Conservation (phyloP, 148 eudicot genomes). For the Vaccinium myrtillus region DNA sequence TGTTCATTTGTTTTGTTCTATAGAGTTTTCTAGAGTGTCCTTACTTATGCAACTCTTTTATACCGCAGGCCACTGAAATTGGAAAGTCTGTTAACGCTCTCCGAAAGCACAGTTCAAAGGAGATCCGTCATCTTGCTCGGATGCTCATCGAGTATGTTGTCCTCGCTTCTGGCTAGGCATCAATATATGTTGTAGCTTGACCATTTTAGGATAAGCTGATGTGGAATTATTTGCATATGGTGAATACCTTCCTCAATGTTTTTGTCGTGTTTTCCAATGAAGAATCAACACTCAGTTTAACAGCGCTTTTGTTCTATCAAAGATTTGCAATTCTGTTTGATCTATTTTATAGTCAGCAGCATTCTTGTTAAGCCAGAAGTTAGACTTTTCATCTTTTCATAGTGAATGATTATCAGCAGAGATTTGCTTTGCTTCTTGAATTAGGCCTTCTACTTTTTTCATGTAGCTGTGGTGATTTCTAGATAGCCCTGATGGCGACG, state of each 20-base stretch:
- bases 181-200: not conserved
- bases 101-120: constrained; percentile 54
- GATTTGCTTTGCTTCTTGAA: not conserved
- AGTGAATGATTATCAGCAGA: not conserved
- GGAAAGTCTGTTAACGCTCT: constrained; percentile 79
- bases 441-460: not conserved
- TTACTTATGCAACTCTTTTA: constrained; percentile 18
- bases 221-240: not conserved
- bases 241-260: not conserved
- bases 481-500: not conserved
- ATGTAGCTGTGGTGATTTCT: not conserved
- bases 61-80: constrained; percentile 78
- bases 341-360: not conserved
- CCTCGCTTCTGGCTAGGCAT: constrained; percentile 18
- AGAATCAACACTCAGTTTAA: not conserved
- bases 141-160: constrained; percentile 64
- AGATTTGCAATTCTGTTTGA: not conserved
- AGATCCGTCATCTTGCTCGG: constrained; percentile 60
- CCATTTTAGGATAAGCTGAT: not conserved
- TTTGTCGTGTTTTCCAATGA: constrained; percentile 2
- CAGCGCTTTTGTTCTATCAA: not conserved
- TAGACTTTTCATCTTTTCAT: not conserved
- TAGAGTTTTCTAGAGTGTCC: not conserved
- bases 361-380: not conserved
- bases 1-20: not conserved